Percentiles rank a stretch among this genome's conserved stretches.
These are phyloP conservation scores for Chlorencoelia australis DNA, from an alignment of 2,329 filamentous ascomycete genomes.

Conservation along the genomic window DNA sequence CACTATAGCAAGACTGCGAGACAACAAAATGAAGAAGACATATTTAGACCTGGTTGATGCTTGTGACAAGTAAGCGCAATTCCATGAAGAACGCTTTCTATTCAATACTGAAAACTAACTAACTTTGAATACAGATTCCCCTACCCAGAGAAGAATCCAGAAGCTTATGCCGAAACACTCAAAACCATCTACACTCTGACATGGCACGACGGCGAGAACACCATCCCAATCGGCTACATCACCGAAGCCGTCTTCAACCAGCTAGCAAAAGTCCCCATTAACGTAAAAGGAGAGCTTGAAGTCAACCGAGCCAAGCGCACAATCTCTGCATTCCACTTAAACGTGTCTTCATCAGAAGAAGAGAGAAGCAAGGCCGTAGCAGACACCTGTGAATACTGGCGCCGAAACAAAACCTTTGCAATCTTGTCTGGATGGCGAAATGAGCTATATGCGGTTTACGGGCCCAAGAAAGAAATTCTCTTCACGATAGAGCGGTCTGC, in stretches of 20 bases:
- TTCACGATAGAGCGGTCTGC: slow-evolving; percentile 72
- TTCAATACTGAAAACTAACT: too few species aligned
- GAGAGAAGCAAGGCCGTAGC: slow-evolving; percentile 49
- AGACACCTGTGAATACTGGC: slow-evolving; percentile 56
- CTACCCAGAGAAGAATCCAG: slow-evolving; percentile 52
- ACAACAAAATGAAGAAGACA: slow-evolving; percentile 20
- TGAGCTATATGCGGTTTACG: slow-evolving; percentile 73
- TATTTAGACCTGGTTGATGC: slow-evolving; percentile 44
- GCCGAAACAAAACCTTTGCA: slow-evolving; percentile 59
- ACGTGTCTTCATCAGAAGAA: slow-evolving; percentile 42
- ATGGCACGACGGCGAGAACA: slow-evolving; percentile 51
- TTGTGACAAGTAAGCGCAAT: slow-evolving; percentile 41
- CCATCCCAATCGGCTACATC: slow-evolving; percentile 53
- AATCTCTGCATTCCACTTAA: slow-evolving; percentile 47
- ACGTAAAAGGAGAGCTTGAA: slow-evolving; percentile 46
- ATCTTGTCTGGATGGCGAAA: slow-evolving; percentile 71
- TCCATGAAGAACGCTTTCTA: not conserved
- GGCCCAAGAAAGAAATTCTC: slow-evolving; percentile 47
- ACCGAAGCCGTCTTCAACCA: slow-evolving; percentile 39
- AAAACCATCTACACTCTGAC: slow-evolving; percentile 57
- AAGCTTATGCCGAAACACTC: slow-evolving; percentile 43
- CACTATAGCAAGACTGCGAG: too few species aligned
- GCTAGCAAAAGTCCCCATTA: slow-evolving; percentile 37
- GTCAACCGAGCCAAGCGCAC: slow-evolving; percentile 51
- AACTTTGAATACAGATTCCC: too few species aligned